Base-by-base conservation (phyloP, 139 green algal genomes). In the Coelastrella sp. region DNA sequence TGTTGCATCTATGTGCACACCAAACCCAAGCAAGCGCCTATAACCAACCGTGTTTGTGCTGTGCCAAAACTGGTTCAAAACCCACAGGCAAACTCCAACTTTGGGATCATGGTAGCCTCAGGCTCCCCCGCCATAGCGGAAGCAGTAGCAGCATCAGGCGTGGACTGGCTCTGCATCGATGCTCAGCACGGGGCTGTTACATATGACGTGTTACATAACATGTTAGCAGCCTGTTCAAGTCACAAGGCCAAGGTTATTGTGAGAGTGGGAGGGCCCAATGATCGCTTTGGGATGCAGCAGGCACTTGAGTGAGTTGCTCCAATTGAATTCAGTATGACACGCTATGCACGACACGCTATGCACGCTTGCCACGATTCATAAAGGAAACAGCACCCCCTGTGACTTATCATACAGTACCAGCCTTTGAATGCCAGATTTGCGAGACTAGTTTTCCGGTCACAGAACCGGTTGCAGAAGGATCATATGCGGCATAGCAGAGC, bases 281-380 rank as follows among this genome's bases (percentile, higher is more conserved):
- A 93, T 80, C 73, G 79, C 13, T 91, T 87, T 56, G 90, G 90
- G 23, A 93, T 91, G 11, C 90, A 93, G 80, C 90, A 93, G 61
- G 90, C 90, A 1, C 90, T 92, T 13, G 90, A 92, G 90, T 92
- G 76, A 5, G 11, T 10, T 71, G 8, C 61, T 71, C 61, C 68
- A 76, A 76, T 8, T 32, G 68, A 56, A 65, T 13, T 32, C 81
- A 78, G 32, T 47, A 47, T 1, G 32, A 47, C 32, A 47, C 0
- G 32, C 32, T 47, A 47, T 47, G 32, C 32, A 47, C 32, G 32
- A 47, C 32, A 47, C 0, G 32, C 32, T 47, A 47, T 47, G 32
- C 32, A 47, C 32, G 32, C 32, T 47, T 47, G 32, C 1, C 32
- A 47, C 32, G 1, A 47, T n/a, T n/a, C n/a, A n/a, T n/a, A n/a